phyloP scores from a whole-genome alignment of 805 yeast genomes.

The Wickerhamomyces queroliae region DNA sequence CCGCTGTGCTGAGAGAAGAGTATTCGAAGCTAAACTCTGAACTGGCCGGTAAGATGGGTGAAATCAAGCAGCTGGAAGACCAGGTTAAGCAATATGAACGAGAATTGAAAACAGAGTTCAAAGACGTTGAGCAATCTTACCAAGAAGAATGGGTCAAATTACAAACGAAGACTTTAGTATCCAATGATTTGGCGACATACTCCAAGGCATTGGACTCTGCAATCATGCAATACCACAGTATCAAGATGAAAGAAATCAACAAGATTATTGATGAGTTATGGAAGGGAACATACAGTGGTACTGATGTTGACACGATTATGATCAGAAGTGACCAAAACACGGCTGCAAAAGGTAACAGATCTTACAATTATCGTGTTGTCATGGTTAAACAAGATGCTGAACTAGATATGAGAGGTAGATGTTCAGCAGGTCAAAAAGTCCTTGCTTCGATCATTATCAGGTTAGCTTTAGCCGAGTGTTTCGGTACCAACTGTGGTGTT shows the following conservation, averaged over 20 bases:
- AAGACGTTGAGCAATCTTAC: conserved; percentile 57
- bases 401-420: conserved; percentile 95
- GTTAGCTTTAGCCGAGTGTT: conserved; percentile 89
- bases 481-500: conserved; percentile 92
- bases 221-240: conserved; percentile 85
- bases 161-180: conserved; percentile 69
- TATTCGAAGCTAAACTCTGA: conserved; percentile 53
- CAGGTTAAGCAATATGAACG: conserved; percentile 50
- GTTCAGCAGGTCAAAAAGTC: conserved; percentile 97
- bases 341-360: conserved; percentile 39
- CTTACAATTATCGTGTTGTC: conserved; percentile 89
- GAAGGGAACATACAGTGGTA: conserved; percentile 91
- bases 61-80: conserved; percentile 73
- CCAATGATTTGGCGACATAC: conserved; percentile 77
- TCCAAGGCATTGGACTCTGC: conserved; percentile 86
- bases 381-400: conserved; percentile 92
- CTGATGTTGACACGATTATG: conserved; percentile 88
- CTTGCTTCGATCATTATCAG: conserved; percentile 88
- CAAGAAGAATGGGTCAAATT: conserved; percentile 68
- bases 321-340: conserved; percentile 70
- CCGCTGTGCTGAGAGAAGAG: conserved; percentile 40
- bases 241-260: conserved; percentile 92
- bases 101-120: conserved; percentile 69
- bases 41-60: conserved; percentile 79
- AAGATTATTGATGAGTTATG: conserved; percentile 84